Evolutionary conservation across 495 filamentous ascomycete genomes (phyloP), one percentile per base, ranked within the genome.

Genomic region (Coniosporium apollinis): DNA sequence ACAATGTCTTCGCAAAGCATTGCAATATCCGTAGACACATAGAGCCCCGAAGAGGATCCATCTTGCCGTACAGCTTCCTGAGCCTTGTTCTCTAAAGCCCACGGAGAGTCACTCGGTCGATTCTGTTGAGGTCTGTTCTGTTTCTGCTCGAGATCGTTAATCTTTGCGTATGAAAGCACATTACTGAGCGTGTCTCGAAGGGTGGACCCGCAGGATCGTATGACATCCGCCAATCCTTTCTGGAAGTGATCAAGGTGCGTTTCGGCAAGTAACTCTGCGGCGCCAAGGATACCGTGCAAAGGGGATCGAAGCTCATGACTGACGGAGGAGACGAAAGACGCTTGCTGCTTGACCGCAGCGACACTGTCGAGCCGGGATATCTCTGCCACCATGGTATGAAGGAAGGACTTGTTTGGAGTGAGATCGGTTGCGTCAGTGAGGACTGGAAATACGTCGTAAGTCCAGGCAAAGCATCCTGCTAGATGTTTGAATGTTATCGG

Each of bases 151-250:
- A 41, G 25, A 15, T 37, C 43, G 21, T 47, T 49, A 19, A 52
- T 44, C 30, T 53, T 55, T 3, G 47, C 39, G 31, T 49, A 50
- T 21, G 51, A 45, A 1, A 53, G 34, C 3, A 56, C 35, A 20
- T 53, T 45, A 17, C 48, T 31, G 4, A 54, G 32, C 3, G 44
- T 54, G 35, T 56, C 52, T 1, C 50, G 45, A 11, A 55, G 44
- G 3, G 44, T 52, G 10, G 39, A 39, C 0, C 45, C 50, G 22
- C 50, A 56, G 5, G 43, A 38, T 2, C 19, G 29, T 19, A 50
- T 45, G 8, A 42, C 41, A 8, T 22, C 32, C 15, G 54, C 43
- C 22, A 49, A 36, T 2, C 28, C 35, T 1, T 18, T 9, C 30
- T 46, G 47, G 26, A 46, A 52, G 3, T 33, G 33, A 22, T 51